Conservation (phyloP, 169 alveolate species). For the Toxoplasma gondii region DNA sequence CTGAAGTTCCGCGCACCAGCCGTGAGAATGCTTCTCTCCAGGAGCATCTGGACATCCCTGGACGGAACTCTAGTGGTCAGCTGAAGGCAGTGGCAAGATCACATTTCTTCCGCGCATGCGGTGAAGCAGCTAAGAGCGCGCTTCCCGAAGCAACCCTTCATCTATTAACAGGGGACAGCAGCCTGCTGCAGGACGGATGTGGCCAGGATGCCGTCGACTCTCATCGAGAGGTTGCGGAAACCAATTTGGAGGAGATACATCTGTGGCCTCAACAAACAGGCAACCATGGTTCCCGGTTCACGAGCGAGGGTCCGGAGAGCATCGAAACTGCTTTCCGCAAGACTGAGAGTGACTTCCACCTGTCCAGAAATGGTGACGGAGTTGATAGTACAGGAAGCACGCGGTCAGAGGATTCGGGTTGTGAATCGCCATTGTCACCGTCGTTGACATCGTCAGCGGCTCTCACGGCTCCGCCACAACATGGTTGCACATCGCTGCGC, state of each 20-base stretch:
- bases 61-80: not conserved
- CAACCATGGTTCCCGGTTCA: not conserved
- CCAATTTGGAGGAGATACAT: not conserved
- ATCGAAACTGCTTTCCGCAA: not conserved
- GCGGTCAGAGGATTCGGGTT: not conserved
- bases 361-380: not conserved
- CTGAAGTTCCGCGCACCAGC: too few species aligned
- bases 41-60: too few species aligned
- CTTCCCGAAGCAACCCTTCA: not conserved
- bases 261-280: not conserved
- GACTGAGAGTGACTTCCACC: not conserved
- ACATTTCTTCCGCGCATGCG: not conserved
- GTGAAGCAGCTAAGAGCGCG: not conserved
- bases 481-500: not conserved
- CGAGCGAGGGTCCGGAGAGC: not conserved
- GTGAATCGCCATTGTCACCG: not conserved
- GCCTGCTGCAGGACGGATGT: too few species aligned
- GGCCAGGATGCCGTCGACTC: too few species aligned
- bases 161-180: too few species aligned
- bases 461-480: not conserved
- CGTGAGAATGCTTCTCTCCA: too few species aligned
- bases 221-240: too few species aligned
- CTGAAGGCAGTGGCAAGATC: not conserved
- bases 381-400: not conserved
- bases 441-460: not conserved